phyloP scores from a whole-genome alignment of 768 basidiomycete genomes.

The Trametopsis cervina region DNA sequence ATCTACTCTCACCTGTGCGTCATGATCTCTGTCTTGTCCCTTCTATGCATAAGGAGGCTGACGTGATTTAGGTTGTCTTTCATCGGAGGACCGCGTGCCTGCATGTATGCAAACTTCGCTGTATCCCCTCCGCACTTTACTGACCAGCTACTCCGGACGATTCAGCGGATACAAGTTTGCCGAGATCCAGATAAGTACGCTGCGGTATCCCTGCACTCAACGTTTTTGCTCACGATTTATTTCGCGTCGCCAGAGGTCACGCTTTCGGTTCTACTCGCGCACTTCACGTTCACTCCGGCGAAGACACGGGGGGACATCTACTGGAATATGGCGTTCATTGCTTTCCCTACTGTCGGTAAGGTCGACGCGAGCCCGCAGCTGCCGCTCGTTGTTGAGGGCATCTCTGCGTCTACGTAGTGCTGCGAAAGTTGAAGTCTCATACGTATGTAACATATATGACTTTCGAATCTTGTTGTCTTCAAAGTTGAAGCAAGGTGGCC shows the following conservation, averaged over 20 bases:
- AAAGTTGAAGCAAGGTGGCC: no score
- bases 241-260: constrained; percentile 5
- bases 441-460: no score
- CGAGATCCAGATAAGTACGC: neutral
- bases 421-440: no score
- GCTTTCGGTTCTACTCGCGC: neutral
- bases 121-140: neutral
- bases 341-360: constrained; percentile 2
- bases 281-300: constrained; percentile 5
- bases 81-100: constrained; percentile 35
- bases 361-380: neutral
- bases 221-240: neutral
- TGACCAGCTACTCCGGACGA: neutral
- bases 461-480: no score
- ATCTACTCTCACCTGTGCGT: constrained; percentile 38
- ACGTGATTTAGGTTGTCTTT: constrained; percentile 33
- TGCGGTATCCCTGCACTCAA: neutral
- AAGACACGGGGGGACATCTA: neutral
- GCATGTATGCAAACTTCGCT: constrained; percentile 30
- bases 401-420: constrained; percentile 1
- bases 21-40: neutral
- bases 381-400: constrained; percentile 1
- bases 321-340: constrained; percentile 2
- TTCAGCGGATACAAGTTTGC: constrained; percentile 10
- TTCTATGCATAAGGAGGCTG: neutral